A percentile compares a stretch with the other conserved stretches of the same genome.
These are phyloP conservation scores for Protomyces arabidopsidicola DNA, from an alignment of 1,139 yeast genomes.

Conservation along the genomic window DNA sequence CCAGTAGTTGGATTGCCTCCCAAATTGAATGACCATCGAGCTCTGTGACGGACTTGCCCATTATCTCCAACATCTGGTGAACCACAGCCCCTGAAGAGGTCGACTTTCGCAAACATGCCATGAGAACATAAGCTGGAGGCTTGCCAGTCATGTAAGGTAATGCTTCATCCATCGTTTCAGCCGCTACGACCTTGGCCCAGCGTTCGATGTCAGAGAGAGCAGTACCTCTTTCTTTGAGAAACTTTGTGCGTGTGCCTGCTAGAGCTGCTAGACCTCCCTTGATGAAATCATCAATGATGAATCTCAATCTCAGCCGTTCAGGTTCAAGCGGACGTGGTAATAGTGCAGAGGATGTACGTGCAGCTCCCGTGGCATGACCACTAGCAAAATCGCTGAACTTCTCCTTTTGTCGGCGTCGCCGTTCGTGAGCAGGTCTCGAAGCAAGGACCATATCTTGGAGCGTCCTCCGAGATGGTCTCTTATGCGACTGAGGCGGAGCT, in stretches of 20 bases:
- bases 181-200: background rate
- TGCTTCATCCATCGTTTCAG: constrained; percentile 3
- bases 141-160: background rate
- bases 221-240: background rate
- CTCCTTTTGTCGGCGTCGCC: too few relatives aligned
- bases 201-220: background rate
- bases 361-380: too few relatives aligned
- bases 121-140: background rate
- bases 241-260: background rate
- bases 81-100: background rate
- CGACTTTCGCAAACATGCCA: constrained; percentile 1
- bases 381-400: too few relatives aligned
- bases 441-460: too few relatives aligned
- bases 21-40: constrained; percentile 6
- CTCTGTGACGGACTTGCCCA: background rate
- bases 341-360: too few relatives aligned
- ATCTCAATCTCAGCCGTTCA: background rate
- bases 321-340: too few relatives aligned
- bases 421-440: too few relatives aligned
- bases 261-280: background rate
- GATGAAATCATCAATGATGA: background rate
- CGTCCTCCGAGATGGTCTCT: too few relatives aligned
- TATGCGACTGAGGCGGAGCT: too few relatives aligned
- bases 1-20: background rate
- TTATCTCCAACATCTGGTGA: background rate